These are phyloP conservation scores for Eleusine coracana DNA, from an alignment of 176 grass and related monocot genomes.

Conservation along the genomic window DNA sequence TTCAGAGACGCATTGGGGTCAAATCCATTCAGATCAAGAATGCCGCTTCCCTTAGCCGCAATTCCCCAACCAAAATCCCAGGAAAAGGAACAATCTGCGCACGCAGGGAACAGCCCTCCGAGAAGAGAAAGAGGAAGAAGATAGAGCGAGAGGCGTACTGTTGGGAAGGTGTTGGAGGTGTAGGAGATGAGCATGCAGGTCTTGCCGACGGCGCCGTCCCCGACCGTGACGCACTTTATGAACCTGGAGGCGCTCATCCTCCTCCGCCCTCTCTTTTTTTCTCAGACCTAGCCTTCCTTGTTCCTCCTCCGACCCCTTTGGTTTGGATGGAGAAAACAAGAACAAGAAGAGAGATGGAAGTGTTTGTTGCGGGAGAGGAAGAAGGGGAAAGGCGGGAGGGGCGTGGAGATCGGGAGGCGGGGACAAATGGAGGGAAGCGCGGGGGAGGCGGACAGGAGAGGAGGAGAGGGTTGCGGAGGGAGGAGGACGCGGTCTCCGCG, in stretches of 20 bases:
- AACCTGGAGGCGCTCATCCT: slow-evolving; percentile 78
- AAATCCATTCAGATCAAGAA: slow-evolving; percentile 50
- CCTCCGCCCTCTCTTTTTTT: slow-evolving; percentile 19
- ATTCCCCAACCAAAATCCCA: neutral
- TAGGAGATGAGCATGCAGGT: slow-evolving; percentile 82
- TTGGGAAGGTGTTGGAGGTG: slow-evolving; percentile 77
- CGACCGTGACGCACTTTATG: slow-evolving; percentile 80
- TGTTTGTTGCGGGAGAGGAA: slow-evolving; percentile 1
- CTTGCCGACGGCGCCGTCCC: slow-evolving; percentile 78
- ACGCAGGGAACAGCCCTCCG: neutral
- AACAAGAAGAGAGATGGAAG: neutral
- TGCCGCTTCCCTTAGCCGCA: neutral
- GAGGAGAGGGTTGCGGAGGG: slow-evolving; percentile 43
- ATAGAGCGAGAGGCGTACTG: slow-evolving; percentile 7
- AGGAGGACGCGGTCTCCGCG: slow-evolving; percentile 59
- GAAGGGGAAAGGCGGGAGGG: neutral
- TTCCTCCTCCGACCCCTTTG: neutral
- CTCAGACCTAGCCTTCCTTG: neutral
- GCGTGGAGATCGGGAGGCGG: slow-evolving; percentile 45
- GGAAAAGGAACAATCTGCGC: neutral
- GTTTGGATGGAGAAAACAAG: neutral
- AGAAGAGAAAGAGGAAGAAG: neutral
- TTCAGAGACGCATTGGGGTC: slow-evolving; percentile 8
- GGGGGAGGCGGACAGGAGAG: slow-evolving; percentile 9
- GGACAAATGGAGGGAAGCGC: slow-evolving; percentile 53